Base-by-base conservation (phyloP, 139 green algal species). In the Yamagishiella unicocca region DNA sequence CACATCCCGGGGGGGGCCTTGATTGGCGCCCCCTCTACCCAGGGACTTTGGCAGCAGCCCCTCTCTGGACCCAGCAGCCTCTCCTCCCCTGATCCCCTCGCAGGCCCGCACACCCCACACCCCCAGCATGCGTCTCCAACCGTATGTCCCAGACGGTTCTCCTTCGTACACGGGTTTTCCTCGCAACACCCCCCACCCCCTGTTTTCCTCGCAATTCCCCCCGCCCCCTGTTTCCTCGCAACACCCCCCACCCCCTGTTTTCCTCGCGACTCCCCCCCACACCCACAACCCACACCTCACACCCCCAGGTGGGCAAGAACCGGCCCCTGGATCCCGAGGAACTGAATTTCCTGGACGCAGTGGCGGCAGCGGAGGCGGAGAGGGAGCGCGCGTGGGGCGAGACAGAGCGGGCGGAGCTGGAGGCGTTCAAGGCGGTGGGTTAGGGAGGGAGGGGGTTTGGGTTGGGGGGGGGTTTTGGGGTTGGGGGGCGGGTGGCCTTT, bases 271-370 rank as follows among this genome's bases (percentile, higher is more conserved):
- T 37, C 19, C 17, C 31, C 45, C 54, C 9, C 62, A 35, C n/a
- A 40, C 22, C 38, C 67, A 75, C 68, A 7, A 8, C 37, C 38
- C 53, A 7, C 25, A n/a, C 70, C 38, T n/a, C n/a, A n/a, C n/a
- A n/a, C 25, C 8, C 7, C 9, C 78, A 83, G 78, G 31, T 45
- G 0, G 93, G 96, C 66, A 97, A 97, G 87, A 97, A 98, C 88
- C 87, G 94, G 67, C 95, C 96, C 0, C 86, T 98, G 35, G 95
- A 98, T 22, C 89, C 93, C n/a, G 96, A 98, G 12, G 96, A 98
- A 83, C 42, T 96, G 6, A 84, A 96, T 64, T 98, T 98, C 88
- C 54, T 97, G 2, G 91, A 97, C 73, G 24, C 9, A 0, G 35
- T 97, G 12, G 78, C 85, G 21, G 54, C 91, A 25, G 73, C 84